Evolutionary conservation across 2,329 filamentous ascomycete genomes (phyloP).

Genomic region (Cadophora sp.): DNA sequence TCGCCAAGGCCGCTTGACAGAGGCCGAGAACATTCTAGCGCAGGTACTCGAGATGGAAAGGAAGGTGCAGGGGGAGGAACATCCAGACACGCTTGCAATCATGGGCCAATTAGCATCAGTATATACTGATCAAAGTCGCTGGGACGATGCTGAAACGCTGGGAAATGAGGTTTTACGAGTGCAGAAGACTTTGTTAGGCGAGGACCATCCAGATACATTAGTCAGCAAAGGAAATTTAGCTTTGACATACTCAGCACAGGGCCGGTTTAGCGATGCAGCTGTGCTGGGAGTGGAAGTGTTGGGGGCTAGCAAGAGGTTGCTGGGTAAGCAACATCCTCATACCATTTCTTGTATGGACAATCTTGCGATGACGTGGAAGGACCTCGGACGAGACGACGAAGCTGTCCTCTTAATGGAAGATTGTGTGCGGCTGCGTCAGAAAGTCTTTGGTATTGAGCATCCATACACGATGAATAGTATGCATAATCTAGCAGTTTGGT

Average conservation of each 20-base stretch:
- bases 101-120: slow-evolving; percentile 46
- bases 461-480: slow-evolving; percentile 19
- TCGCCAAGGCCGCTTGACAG: slow-evolving; percentile 34
- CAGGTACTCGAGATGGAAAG: slow-evolving; percentile 20
- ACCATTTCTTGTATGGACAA: slow-evolving; percentile 26
- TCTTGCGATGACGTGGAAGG: slow-evolving; percentile 4
- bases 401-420: background rate
- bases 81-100: slow-evolving; percentile 12
- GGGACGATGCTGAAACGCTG: background rate
- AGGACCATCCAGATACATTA: slow-evolving; percentile 20
- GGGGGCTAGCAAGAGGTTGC: slow-evolving; percentile 23
- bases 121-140: slow-evolving; percentile 35
- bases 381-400: background rate
- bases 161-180: slow-evolving; percentile 16
- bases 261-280: slow-evolving; percentile 20
- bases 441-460: background rate
- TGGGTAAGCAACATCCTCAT: slow-evolving; percentile 18
- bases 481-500: slow-evolving; percentile 7
- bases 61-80: slow-evolving; percentile 21
- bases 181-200: slow-evolving; percentile 24
- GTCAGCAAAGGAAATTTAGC: slow-evolving; percentile 22
- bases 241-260: slow-evolving; percentile 17
- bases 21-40: slow-evolving; percentile 26
- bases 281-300: slow-evolving; percentile 13
- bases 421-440: background rate